A percentile compares a stretch with the other conserved stretches of the same genome.
phyloP scores from a whole-genome alignment of 192 early-diverging fungal species.

The Umbelopsis vinacea region DNA sequence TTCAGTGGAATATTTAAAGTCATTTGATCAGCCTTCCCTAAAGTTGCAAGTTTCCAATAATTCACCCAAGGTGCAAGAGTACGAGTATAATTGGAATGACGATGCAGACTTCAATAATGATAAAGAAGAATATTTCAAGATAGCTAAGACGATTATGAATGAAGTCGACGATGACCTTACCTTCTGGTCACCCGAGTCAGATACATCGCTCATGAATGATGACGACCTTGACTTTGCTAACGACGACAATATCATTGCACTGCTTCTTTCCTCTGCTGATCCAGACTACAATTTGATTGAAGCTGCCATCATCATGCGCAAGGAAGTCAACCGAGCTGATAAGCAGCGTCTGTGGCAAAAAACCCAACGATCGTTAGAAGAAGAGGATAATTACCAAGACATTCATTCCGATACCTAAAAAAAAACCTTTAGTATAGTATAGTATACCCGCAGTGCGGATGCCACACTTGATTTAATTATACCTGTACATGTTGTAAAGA shows the following conservation, averaged over 20 bases:
- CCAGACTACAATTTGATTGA: constrained; percentile 14
- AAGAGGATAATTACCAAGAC: background rate
- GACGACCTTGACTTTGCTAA: constrained; percentile 13
- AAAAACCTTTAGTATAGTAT: background rate
- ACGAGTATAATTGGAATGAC: too few species aligned
- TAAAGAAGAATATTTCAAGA: background rate
- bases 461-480: background rate
- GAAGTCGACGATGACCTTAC: background rate
- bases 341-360: background rate
- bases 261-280: constrained; percentile 1
- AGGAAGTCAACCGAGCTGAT: background rate
- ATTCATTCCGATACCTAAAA: constrained; percentile 17
- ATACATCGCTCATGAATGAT: constrained; percentile 8
- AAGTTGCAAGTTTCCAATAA: background rate
- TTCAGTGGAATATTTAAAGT: background rate
- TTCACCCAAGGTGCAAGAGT: background rate
- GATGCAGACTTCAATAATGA: too few species aligned
- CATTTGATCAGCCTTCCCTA: background rate
- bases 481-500: background rate
- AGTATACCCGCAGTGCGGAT: background rate
- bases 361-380: background rate
- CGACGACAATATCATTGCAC: constrained; percentile 2
- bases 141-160: constrained; percentile 1
- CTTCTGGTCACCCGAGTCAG: constrained; percentile 7
- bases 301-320: constrained; percentile 15